phyloP scores from a whole-genome alignment of 2,329 filamentous ascomycete genomes.

The Pseudogymnoascus pannorum region DNA sequence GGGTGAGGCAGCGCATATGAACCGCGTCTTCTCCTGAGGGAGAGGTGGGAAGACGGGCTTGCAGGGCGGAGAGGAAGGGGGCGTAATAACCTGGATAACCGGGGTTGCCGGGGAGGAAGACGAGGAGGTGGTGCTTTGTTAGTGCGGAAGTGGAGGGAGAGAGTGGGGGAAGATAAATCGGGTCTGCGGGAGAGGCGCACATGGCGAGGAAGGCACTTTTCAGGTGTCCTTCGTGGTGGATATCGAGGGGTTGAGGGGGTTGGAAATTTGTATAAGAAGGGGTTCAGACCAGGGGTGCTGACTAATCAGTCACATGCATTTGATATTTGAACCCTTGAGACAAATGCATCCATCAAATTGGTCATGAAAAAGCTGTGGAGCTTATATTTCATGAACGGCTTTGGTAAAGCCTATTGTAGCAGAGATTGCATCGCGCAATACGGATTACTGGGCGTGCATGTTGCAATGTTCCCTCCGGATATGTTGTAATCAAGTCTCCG shows the following conservation, averaged over 20 bases:
- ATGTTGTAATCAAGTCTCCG: background rate
- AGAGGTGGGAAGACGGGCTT: constrained; percentile 42
- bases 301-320: background rate
- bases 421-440: background rate
- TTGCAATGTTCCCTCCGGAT: background rate
- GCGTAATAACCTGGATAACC: constrained; percentile 68
- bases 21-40: constrained; percentile 21
- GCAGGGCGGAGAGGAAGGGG: constrained; percentile 55
- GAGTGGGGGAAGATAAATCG: background rate
- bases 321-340: background rate
- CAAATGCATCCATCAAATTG: background rate
- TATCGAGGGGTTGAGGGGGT: background rate
- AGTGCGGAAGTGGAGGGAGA: background rate
- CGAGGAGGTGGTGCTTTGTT: constrained; percentile 44
- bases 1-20: background rate
- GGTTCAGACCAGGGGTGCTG: background rate
- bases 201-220: background rate
- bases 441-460: background rate
- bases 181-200: background rate
- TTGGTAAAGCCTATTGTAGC: background rate
- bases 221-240: background rate
- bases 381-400: background rate
- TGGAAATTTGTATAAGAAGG: background rate
- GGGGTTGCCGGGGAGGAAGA: constrained; percentile 70
- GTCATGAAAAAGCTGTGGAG: background rate